Base-by-base conservation (phyloP, 1,284 basidiomycete species). In the Cutaneotrichosporon sp. region DNA sequence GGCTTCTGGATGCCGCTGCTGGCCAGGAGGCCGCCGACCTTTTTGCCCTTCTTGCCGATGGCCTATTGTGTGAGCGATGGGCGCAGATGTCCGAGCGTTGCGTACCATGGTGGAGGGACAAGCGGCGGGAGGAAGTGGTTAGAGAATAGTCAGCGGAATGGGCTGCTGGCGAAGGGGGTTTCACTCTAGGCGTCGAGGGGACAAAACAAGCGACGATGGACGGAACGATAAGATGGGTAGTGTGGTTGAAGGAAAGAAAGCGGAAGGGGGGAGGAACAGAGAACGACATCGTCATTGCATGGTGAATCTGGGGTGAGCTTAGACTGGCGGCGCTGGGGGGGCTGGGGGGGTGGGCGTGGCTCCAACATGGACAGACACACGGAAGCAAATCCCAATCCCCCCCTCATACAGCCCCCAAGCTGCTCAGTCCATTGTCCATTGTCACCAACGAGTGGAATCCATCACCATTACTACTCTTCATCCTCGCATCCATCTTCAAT, bases 1-100 rank as follows among this genome's bases (percentile, higher is more conserved):
- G 63, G 61, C 61, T 67, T 67, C 30, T 61, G 56, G 9, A 72
- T 71, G 42, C 72, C 76, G 53, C 75, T 79, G 46, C 77, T 84
- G n/a, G 83, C 83, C 73, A 89, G 86, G 84, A 91, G 89, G 42
- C 81, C 70, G 85, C 83, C 69, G 85, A 84, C 60, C 83, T 93
- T 94, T 86, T 92, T 94, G 50, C 89, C 91, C 62, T 91, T 91
- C 83, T 93, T 94, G 85, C 92, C 93, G 49, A 90, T 86, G 62
- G 91, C 92, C 92, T 94, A 71, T 9, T 50, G 51, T 53, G 51
- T 52, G 26, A 53, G 31, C 51, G 51, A n/a, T n/a, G 31, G 51
- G 18, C 16, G 51, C 30, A 32, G 9, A 26, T 16, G 51, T 53
- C 51, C 26, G 31, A 53, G 51, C 51, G 40, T 21, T 13, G 30